Evolutionary conservation across 2,329 filamentous ascomycete species (phyloP), one percentile per base, ranked within the genome.

Genomic region (Aspergillus carbonarius): DNA sequence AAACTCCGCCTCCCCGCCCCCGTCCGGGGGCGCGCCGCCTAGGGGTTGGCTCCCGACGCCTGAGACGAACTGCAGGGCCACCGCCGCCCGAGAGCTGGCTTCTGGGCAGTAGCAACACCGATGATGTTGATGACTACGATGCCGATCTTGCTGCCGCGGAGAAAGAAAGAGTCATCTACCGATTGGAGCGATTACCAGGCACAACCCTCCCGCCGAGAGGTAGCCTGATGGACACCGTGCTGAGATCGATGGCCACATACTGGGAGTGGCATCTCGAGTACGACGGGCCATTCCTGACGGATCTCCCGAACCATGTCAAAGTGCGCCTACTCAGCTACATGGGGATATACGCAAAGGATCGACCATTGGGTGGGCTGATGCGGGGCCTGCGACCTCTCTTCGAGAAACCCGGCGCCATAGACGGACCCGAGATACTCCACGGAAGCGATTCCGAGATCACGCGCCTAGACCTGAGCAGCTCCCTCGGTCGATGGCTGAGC

Each of bases 191-290:
- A 25, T 68, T 81, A 2, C 79, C 78, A 0, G 77, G 76, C 13
- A 62, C 68, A 15, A 60, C 59, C 1, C 75, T 79, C 32, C 78
- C 79, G 3, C 54, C 59, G 2, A 58, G 65, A 25, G 51, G 59
- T n/a, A 83, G 79, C 54, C 72, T 88, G 7, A 62, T 81, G 47
- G 80, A 87, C 70, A 67, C 76, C 5, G 70, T 80, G 15, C 67
- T 88, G 37, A 84, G 82, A 63, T 76, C 77, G 0, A 80, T 87
- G 65, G 83, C 84, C 2, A 65, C 70, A 23, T 78, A 85, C 23
- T 88, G 85, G 85, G 70, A 77, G 9, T 80, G 81, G 70, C 79
- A 88, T 60, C 70, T 82, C 25, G 78, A 82, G 53, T 85, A 85
- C 62, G 84, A 87, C 64, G 80, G 82, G 56, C 73, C 81, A 17